A percentile compares a stretch with the other conserved stretches of the same genome.
These are phyloP conservation scores for Oryza punctata DNA, from an alignment of 176 grass and related monocot genomes.

Conservation along the genomic window DNA sequence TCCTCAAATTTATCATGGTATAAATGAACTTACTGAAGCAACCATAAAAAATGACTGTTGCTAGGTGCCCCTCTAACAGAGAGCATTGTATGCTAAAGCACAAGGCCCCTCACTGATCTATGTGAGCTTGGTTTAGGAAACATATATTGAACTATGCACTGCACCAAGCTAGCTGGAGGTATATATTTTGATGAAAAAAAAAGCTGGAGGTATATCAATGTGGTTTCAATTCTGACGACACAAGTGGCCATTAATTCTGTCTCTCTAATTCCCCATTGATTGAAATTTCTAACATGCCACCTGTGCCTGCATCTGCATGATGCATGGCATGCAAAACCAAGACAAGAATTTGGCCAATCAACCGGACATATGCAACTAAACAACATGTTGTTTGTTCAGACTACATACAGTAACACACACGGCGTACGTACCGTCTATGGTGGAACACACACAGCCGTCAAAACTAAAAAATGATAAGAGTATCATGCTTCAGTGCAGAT, in stretches of 20 bases:
- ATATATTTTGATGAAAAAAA: too few species aligned
- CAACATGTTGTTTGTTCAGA: not conserved
- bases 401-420: not conserved
- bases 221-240: not conserved
- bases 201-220: conserved; percentile 3
- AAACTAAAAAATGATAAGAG: not conserved
- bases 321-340: not conserved
- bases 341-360: not conserved
- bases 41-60: conserved; percentile 39
- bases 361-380: not conserved
- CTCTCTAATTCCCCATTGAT: not conserved
- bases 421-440: not conserved
- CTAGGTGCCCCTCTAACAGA: conserved; percentile 25
- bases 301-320: not conserved
- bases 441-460: not conserved
- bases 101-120: not conserved
- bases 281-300: not conserved
- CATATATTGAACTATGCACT: not conserved
- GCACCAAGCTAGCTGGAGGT: conserved; percentile 17
- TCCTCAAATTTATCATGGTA: conserved; percentile 17
- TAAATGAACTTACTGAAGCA: conserved; percentile 22
- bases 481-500: conserved; percentile 16
- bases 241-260: not conserved
- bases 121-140: not conserved
- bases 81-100: conserved; percentile 25